A percentile compares a stretch with the other conserved stretches of the same genome.
phyloP scores from a whole-genome alignment of 306 rosid species.

The Corylus heterophylla region DNA sequence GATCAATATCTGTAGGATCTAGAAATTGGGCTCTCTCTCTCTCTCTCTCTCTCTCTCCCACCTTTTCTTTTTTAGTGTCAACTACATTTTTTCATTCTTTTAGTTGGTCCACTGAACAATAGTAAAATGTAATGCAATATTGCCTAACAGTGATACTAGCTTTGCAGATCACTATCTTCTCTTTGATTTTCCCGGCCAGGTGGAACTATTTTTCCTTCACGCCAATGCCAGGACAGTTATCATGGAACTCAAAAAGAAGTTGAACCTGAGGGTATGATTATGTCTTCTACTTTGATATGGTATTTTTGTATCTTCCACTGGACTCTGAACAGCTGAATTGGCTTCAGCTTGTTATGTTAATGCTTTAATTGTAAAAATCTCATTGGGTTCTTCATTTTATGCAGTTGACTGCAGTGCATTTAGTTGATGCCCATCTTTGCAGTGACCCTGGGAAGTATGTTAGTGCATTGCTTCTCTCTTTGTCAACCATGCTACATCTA shows the following conservation, averaged over 20 bases:
- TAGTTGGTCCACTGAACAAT: not conserved
- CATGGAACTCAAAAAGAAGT: constrained; percentile 71
- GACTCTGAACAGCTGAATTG: constrained; percentile 1
- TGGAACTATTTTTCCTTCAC: constrained; percentile 85
- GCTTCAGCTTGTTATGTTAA: constrained; percentile 5
- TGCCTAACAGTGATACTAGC: constrained; percentile 26
- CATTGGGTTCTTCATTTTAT: constrained; percentile 39
- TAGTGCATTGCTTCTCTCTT: constrained; percentile 82
- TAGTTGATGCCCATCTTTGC: constrained; percentile 94
- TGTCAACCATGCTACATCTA: constrained; percentile 88
- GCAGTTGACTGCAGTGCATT: constrained; percentile 94
- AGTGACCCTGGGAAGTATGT: constrained; percentile 94
- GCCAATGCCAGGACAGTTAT: constrained; percentile 78
- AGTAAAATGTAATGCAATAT: constrained; percentile 6
- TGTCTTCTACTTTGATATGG: constrained; percentile 20
- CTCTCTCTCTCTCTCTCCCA: not conserved
- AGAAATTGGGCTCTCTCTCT: not conserved
- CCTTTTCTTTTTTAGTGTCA: not conserved
- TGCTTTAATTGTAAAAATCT: constrained; percentile 23
- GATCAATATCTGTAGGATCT: not conserved
- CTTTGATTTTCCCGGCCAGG: constrained; percentile 99
- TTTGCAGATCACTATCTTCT: constrained; percentile 92
- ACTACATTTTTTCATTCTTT: not conserved
- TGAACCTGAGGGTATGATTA: constrained; percentile 70
- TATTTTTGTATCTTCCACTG: constrained; percentile 19